Evolutionary conservation across 768 basidiomycete species (phyloP).

Genomic region (Boletellus ananiceps): DNA sequence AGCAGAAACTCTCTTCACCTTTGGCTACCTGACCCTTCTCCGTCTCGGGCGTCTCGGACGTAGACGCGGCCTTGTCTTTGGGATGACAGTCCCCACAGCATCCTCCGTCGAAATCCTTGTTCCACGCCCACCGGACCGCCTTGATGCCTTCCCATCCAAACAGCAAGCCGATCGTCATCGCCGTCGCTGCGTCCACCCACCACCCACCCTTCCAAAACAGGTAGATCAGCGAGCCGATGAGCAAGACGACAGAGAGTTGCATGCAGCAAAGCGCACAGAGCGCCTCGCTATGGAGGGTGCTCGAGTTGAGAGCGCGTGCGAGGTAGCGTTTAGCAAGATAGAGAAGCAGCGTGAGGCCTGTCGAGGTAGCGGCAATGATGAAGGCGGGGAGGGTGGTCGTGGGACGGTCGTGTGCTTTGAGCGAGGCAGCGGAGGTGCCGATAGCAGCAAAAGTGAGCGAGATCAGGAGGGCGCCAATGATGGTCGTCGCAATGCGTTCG

Average conservation of each 20-base stretch:
- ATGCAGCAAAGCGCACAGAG: slow-evolving; percentile 41
- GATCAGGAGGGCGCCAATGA: slow-evolving; percentile 36
- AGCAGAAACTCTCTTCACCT: background rate
- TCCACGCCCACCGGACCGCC: slow-evolving; percentile 38
- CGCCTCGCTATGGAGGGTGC: slow-evolving; percentile 41
- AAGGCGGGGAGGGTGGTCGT: slow-evolving; percentile 37
- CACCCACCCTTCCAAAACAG: slow-evolving; percentile 42
- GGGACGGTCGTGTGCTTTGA: slow-evolving; percentile 35
- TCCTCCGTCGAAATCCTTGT: slow-evolving; percentile 35
- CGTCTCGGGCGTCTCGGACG: background rate
- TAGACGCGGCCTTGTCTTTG: background rate
- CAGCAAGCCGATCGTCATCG: slow-evolving; percentile 36
- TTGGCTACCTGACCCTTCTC: background rate
- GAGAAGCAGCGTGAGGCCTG: slow-evolving; percentile 37
- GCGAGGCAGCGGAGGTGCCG: slow-evolving; percentile 32
- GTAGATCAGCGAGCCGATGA: slow-evolving; percentile 38
- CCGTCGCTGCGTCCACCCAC: slow-evolving; percentile 46
- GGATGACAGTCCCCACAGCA: slow-evolving; percentile 27
- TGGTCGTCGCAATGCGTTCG: slow-evolving; percentile 35
- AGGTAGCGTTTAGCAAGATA: slow-evolving; percentile 45
- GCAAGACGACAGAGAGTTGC: slow-evolving; percentile 40
- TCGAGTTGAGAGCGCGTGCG: slow-evolving; percentile 41
- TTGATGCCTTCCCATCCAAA: slow-evolving; percentile 45
- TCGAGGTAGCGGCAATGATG: slow-evolving; percentile 40
- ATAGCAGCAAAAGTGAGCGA: slow-evolving; percentile 36